phyloP scores from a whole-genome alignment of 75 land plant species.

The Picea glauca region DNA sequence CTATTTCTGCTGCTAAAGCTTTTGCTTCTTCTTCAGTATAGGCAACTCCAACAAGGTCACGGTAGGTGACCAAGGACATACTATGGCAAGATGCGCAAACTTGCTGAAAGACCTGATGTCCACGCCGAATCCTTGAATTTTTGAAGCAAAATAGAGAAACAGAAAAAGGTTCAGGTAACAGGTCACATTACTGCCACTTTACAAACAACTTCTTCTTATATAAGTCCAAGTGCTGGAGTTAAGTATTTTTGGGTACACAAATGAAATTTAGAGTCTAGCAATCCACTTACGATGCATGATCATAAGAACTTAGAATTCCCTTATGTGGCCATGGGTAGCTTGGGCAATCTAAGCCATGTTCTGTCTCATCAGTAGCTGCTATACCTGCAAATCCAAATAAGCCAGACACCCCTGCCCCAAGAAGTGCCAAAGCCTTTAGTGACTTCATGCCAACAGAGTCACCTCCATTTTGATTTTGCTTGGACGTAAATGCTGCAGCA shows the following conservation, averaged over 20 bases:
- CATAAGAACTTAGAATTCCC: slow-evolving; percentile 85
- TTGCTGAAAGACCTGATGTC: slow-evolving; percentile 95
- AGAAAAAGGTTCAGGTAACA: slow-evolving; percentile 1
- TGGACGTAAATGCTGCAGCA: slow-evolving; percentile 23
- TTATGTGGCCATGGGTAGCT: slow-evolving; percentile 90
- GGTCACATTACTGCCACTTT: slow-evolving; percentile 1
- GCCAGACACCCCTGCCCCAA: slow-evolving; percentile 84
- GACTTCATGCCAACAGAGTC: slow-evolving; percentile 35
- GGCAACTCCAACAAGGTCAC: slow-evolving; percentile 94
- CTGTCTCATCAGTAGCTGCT: slow-evolving; percentile 92
- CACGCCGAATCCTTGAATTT: slow-evolving; percentile 78
- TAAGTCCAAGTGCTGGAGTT: background rate
- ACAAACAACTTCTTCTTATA: background rate
- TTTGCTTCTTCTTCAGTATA: slow-evolving; percentile 96
- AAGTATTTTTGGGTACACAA: background rate
- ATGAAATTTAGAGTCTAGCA: background rate
- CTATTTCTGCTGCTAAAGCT: slow-evolving; percentile 94
- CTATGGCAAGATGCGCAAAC: slow-evolving; percentile 99
- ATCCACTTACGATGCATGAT: slow-evolving; percentile 81
- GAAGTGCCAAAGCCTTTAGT: slow-evolving; percentile 53
- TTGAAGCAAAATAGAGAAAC: slow-evolving; percentile 1
- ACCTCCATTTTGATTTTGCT: slow-evolving; percentile 33
- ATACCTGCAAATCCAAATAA: slow-evolving; percentile 59
- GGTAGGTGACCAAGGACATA: slow-evolving; percentile 83
- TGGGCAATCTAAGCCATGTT: slow-evolving; percentile 76